A percentile compares a stretch with the other conserved stretches of the same genome.
Evolutionary conservation across 2,329 filamentous ascomycete genomes (phyloP).

Genomic region (Diaporthe helianthi): DNA sequence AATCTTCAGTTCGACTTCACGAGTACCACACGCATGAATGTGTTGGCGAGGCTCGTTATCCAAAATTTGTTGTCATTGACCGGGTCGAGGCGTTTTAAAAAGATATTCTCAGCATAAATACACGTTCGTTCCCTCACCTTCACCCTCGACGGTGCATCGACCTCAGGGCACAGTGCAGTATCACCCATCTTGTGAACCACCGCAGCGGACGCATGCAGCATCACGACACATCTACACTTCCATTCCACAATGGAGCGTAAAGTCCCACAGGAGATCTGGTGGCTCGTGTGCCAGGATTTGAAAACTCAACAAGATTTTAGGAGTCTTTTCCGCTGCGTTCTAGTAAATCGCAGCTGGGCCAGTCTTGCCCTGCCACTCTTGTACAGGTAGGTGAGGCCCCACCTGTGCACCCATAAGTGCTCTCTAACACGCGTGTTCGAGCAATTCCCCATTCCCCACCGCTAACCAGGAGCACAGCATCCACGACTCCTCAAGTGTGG

Average conservation of each 20-base stretch:
- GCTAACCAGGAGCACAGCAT: conserved; percentile 45
- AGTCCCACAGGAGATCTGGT: conserved; percentile 65
- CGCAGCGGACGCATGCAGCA: background rate
- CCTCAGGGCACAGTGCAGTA: background rate
- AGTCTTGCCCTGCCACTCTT: conserved; percentile 65
- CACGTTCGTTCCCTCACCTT: background rate
- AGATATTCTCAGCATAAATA: background rate
- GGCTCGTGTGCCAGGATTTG: conserved; percentile 67
- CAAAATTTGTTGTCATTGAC: background rate
- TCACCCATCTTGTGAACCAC: background rate
- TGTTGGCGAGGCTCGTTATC: background rate
- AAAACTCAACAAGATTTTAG: conserved; percentile 62
- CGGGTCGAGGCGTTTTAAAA: background rate
- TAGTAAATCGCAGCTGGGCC: conserved; percentile 62
- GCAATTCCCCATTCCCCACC: background rate
- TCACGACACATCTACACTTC: background rate
- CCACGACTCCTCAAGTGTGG: conserved; percentile 53
- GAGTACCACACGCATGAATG: background rate
- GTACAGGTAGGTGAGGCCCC: conserved; percentile 67
- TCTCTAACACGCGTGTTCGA: background rate
- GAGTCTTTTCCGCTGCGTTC: conserved; percentile 66
- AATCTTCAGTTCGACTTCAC: background rate
- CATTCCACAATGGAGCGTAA: conserved; percentile 24
- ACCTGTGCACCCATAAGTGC: no score
- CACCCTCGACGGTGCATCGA: background rate